These are phyloP conservation scores for Aspergillus piperis DNA, from an alignment of 2,329 filamentous ascomycete genomes.

Conservation along the genomic window DNA sequence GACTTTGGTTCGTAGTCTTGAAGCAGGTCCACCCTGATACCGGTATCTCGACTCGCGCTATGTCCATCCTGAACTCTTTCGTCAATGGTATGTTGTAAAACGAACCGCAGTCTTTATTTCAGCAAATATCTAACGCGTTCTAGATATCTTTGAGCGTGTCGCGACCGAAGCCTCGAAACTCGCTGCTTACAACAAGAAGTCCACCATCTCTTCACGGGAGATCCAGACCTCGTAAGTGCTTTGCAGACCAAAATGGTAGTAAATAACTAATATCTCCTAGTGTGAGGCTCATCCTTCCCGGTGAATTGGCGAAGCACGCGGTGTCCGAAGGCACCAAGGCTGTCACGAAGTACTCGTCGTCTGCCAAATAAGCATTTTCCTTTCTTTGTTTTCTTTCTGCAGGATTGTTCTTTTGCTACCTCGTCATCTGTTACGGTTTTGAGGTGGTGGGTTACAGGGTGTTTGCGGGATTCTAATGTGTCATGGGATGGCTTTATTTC, in stretches of 20 bases:
- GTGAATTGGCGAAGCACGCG: conserved; percentile 98
- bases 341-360: conserved; percentile 99
- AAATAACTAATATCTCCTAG: conserved; percentile 43
- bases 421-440: conserved; percentile 46
- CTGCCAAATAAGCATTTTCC: conserved; percentile 81
- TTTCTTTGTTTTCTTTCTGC: conserved; percentile 58
- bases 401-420: conserved; percentile 46
- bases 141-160: conserved; percentile 98
- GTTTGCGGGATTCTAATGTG: conserved; percentile 50
- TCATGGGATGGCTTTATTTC: conserved; percentile 51
- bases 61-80: conserved; percentile 99
- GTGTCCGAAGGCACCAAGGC: conserved; percentile 99
- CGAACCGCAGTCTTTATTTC: not conserved
- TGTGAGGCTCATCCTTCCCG: conserved; percentile 94
- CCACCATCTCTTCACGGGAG: conserved; percentile 97
- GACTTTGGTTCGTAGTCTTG: conserved; percentile 65
- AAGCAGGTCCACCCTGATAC: conserved; percentile 99
- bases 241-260: not conserved
- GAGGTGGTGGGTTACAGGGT: conserved; percentile 49
- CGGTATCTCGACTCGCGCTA: conserved; percentile 99
- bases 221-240: conserved; percentile 86
- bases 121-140: conserved; percentile 2
- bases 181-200: conserved; percentile 99
- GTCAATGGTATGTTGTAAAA: conserved; percentile 78
- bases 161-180: conserved; percentile 99